phyloP scores from a whole-genome alignment of 2,329 filamentous ascomycete genomes.

The Epichloe festucae region DNA sequence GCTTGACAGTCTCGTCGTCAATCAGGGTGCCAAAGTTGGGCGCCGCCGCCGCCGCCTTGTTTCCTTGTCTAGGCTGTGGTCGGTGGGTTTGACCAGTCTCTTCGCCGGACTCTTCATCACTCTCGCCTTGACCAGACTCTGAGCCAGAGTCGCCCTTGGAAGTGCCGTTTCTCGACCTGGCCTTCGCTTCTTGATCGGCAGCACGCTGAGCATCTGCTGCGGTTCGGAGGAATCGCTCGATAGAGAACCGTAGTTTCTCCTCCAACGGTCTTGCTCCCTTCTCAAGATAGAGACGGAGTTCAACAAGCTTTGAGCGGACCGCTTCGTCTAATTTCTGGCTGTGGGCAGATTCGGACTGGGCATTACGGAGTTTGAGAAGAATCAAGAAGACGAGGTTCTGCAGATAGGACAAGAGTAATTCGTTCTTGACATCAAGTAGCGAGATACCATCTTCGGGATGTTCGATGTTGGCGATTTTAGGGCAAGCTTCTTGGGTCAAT shows the following conservation, averaged over 20 bases:
- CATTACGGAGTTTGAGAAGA: slow-evolving; percentile 61
- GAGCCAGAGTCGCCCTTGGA: not conserved
- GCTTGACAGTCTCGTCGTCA: slow-evolving; percentile 19
- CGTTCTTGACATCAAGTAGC: slow-evolving; percentile 89
- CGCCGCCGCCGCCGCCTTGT: slow-evolving; percentile 19
- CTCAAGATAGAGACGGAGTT: slow-evolving; percentile 84
- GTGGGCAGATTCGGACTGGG: slow-evolving; percentile 15
- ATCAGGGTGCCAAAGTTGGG: slow-evolving; percentile 20
- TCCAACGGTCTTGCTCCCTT: slow-evolving; percentile 85
- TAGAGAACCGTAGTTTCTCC: slow-evolving; percentile 82
- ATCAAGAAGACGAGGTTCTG: slow-evolving; percentile 88
- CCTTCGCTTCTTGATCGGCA: slow-evolving; percentile 17
- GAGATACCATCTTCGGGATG: slow-evolving; percentile 83
- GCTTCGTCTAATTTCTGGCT: slow-evolving; percentile 42
- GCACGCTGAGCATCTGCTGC: slow-evolving; percentile 58
- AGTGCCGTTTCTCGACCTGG: slow-evolving; percentile 11
- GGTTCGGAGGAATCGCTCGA: slow-evolving; percentile 84
- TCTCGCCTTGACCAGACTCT: slow-evolving; percentile 20
- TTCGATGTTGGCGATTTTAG: slow-evolving; percentile 48
- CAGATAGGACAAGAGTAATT: slow-evolving; percentile 89
- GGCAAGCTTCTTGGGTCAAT: slow-evolving; percentile 53
- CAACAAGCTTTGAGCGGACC: slow-evolving; percentile 75
- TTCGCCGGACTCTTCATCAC: slow-evolving; percentile 16
- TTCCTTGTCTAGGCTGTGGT: slow-evolving; percentile 8
- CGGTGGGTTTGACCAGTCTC: not conserved